These are phyloP conservation scores for Suillus sp. DNA, from an alignment of 768 basidiomycete genomes.

Conservation along the genomic window DNA sequence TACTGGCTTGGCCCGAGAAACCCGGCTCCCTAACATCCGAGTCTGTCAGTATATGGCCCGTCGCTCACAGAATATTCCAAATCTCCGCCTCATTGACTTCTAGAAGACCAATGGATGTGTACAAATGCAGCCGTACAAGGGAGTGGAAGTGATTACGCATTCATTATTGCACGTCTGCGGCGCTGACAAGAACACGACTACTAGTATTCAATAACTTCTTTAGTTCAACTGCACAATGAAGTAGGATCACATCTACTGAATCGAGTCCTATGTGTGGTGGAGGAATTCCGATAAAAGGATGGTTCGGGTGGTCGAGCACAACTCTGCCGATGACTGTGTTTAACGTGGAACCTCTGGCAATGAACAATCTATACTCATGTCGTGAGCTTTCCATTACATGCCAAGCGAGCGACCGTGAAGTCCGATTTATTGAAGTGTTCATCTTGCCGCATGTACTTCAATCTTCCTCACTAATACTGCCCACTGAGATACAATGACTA, in stretches of 20 bases:
- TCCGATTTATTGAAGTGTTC: background rate
- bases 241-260: too few species aligned
- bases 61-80: background rate
- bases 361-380: too few species aligned
- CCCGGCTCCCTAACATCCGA: too few species aligned
- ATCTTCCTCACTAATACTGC: background rate
- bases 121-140: background rate
- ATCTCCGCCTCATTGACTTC: background rate
- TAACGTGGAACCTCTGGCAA: too few species aligned
- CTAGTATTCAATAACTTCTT: too few species aligned
- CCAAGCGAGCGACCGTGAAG: background rate
- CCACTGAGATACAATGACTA: background rate
- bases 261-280: too few species aligned
- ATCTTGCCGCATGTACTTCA: background rate
- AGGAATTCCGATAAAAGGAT: background rate
- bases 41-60: too few species aligned
- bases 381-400: background rate
- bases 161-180: too few species aligned
- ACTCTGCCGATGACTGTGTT: too few species aligned
- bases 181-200: too few species aligned
- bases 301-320: too few species aligned
- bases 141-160: background rate
- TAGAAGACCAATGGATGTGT: background rate
- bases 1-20: background rate
- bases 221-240: too few species aligned